Base-by-base conservation (phyloP, 192 early-diverging fungal species). In the Backusella macrospora region DNA sequence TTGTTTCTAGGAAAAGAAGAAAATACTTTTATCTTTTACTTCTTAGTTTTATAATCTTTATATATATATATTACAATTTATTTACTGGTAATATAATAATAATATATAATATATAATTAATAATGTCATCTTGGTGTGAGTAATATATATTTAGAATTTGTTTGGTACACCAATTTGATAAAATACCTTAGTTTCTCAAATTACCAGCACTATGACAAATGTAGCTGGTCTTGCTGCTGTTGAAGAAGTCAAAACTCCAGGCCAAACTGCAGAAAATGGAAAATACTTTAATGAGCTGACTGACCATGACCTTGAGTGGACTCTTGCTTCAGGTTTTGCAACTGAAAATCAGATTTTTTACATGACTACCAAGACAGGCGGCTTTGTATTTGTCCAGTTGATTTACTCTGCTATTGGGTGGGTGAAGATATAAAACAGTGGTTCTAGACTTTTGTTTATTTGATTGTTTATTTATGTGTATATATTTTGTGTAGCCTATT, bases 261-360 rank as follows among this genome's bases (percentile, higher is more conserved):
- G 62, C 16, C 73, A 79, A 39, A 69, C 78, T n/a, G 78, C 70
- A 26, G 59, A 37, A 14, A 59, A 73, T 71, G 80, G 77, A 46
- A 73, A 81, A 26, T 79, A 83, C 46, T 88, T 76, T 65, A 76
- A 75, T 44, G 80, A 83, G n/a, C 52, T 88, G 14, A 83, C 86
- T 42, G 78, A 82, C 16, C 75, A 86, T 63, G 92, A 93, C 76
- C 85, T 90, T 71, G 87, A 87, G 29, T 92, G 92, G 91, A 83
- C 83, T 2, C 75, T 85, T 38, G 83, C 89, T 62, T 78, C 88
- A 68, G 89, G 89, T 45, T 87, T 87, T 16, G 89, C 93, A 5
- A 95, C 96, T 6, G 96, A 98, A 81, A 93, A 89, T 26, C 94
- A 96, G 76, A 94, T 93, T 18, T 90, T 95, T 74, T 96, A 98